Conservation (phyloP, 768 basidiomycete species). For the Auricularia heimuer region DNA sequence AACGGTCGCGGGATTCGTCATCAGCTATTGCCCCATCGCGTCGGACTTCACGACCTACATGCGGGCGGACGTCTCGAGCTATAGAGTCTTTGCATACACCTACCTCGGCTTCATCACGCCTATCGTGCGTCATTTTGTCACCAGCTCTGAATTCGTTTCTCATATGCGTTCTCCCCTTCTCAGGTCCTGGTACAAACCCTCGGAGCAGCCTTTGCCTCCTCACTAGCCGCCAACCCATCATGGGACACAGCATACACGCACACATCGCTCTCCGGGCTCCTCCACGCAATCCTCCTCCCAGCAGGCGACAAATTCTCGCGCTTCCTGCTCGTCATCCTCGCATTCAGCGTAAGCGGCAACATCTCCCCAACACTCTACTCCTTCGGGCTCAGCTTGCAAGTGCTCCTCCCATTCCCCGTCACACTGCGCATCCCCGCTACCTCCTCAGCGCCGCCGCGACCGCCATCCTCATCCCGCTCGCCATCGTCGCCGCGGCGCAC, state of each 20-base stretch:
- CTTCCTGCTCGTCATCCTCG: conserved; percentile 60
- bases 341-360: conserved; percentile 70
- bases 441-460: conserved; percentile 57
- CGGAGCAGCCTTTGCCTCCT: conserved; percentile 57
- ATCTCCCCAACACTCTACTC: conserved; percentile 80
- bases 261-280: conserved; percentile 48
- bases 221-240: conserved; percentile 41
- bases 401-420: conserved; percentile 48
- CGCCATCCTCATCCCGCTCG: conserved; percentile 59
- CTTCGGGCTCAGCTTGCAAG: conserved; percentile 62
- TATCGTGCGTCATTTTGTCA: conserved; percentile 37
- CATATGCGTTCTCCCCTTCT: neutral
- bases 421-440: conserved; percentile 44
- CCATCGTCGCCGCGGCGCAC: conserved; percentile 56
- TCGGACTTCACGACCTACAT: conserved; percentile 74
- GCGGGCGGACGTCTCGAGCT: conserved; percentile 49
- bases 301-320: conserved; percentile 52
- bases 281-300: conserved; percentile 53
- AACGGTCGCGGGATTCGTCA: conserved; percentile 61
- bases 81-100: conserved; percentile 49
- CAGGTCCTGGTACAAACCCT: conserved; percentile 40
- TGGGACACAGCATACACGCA: conserved; percentile 50
- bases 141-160: conserved; percentile 6
- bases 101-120: conserved; percentile 57
- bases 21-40: conserved; percentile 50